A percentile compares a stretch with the other conserved stretches of the same genome.
Evolutionary conservation across 2,329 filamentous ascomycete genomes (phyloP).

Genomic region (Didymella segeticola): DNA sequence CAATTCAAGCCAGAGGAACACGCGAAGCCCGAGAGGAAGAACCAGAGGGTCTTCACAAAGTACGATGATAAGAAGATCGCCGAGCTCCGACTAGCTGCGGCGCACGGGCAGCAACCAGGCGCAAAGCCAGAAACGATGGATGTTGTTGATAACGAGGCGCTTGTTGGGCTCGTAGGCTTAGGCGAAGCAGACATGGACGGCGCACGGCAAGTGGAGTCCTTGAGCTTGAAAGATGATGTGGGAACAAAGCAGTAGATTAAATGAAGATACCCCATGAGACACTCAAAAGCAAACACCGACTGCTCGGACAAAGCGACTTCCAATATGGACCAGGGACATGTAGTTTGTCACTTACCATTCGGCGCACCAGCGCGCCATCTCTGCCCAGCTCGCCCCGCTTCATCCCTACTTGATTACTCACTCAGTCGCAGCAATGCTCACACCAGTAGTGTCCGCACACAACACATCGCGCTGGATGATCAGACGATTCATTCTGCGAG

Average conservation of each 20-base stretch:
- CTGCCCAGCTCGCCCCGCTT: neutral
- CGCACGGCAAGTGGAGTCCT: slow-evolving; percentile 19
- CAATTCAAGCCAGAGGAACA: slow-evolving; percentile 43
- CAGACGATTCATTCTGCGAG: neutral
- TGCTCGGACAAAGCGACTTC: too few relatives aligned
- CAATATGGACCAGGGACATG: too few relatives aligned
- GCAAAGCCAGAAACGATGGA: slow-evolving; percentile 34
- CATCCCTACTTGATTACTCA: neutral
- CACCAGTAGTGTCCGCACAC: slow-evolving; percentile 1
- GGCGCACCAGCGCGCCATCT: neutral
- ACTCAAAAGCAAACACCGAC: neutral
- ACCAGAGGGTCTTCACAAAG: slow-evolving; percentile 40
- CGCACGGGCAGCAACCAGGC: slow-evolving; percentile 40
- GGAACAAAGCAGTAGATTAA: neutral
- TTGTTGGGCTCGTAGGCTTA: slow-evolving; percentile 38
- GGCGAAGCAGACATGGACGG: slow-evolving; percentile 22
- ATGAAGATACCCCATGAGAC: neutral
- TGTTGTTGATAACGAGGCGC: slow-evolving; percentile 44
- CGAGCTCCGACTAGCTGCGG: slow-evolving; percentile 26
- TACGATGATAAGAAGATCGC: slow-evolving; percentile 34
- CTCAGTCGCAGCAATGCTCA: neutral
- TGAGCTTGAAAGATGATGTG: slow-evolving; percentile 33
- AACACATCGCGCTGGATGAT: neutral
- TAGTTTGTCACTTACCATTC: too few relatives aligned
- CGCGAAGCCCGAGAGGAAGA: slow-evolving; percentile 40